Conservation (phyloP, 2,329 filamentous ascomycete genomes). For the Periconia sp. region DNA sequence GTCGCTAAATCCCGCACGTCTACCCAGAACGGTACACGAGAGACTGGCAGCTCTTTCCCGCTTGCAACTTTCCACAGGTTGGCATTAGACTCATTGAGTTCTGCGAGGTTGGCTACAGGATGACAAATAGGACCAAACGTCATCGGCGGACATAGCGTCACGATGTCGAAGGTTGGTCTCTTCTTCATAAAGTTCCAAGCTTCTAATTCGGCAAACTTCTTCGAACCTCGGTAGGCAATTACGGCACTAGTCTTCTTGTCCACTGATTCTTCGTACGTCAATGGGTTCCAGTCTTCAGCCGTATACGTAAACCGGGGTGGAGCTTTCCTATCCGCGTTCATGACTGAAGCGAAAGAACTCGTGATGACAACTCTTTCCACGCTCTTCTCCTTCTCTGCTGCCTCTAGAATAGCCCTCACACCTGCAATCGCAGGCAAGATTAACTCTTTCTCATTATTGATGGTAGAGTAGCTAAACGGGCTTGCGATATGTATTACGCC, state of each 20-base stretch:
- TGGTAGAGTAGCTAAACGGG: constrained; percentile 53
- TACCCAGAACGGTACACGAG: constrained; percentile 53
- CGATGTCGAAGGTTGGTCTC: constrained; percentile 26
- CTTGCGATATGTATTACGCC: constrained; percentile 55
- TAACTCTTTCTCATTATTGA: constrained; percentile 54
- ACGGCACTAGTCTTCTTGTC: constrained; percentile 15
- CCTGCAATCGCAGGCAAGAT: constrained; percentile 56
- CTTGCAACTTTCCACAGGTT: constrained; percentile 34
- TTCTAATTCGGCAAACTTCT: constrained; percentile 31
- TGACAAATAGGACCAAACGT: constrained; percentile 30
- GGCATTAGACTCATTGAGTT: constrained; percentile 30
- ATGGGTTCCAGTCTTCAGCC: constrained; percentile 34
- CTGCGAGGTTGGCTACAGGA: constrained; percentile 13
- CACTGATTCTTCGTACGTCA: constrained; percentile 26
- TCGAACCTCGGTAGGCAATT: constrained; percentile 29
- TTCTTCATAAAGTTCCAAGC: constrained; percentile 31
- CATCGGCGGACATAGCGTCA: constrained; percentile 33
- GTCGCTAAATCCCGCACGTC: constrained; percentile 56
- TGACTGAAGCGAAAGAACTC: constrained; percentile 17
- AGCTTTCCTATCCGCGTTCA: constrained; percentile 14
- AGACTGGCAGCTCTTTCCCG: constrained; percentile 44
- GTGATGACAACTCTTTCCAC: constrained; percentile 29
- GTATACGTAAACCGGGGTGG: constrained; percentile 22
- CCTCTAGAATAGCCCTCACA: constrained; percentile 50
- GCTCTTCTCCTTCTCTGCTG: constrained; percentile 12